Base-by-base conservation (phyloP, 208 protist genomes). In the Balamuthia mandrillaris region DNA sequence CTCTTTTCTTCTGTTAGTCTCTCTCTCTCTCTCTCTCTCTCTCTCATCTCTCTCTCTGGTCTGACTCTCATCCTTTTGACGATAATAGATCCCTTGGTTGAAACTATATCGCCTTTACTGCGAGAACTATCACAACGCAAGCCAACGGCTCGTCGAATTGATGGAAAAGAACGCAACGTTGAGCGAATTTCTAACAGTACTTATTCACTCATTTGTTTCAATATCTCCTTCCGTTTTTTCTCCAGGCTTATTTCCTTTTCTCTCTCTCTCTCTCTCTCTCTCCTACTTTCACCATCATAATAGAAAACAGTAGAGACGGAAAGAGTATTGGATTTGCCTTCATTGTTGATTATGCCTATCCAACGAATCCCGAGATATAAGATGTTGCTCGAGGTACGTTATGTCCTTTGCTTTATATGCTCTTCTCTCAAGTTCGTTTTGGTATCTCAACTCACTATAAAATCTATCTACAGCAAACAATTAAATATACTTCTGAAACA, bases 271-370 rank as follows among this genome's bases (percentile, higher is more conserved):
- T n/a, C n/a, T n/a, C n/a, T n/a, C n/a, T n/a, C n/a, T n/a, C n/a
- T n/a, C n/a, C n/a, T n/a, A n/a, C n/a, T n/a, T 27, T 58, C 68
- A 70, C 68, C 16, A 16, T 16, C 29, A 12, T 78, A 14, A n/a
- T 51, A 45, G 49, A 81, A 37, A 52, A 37, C 45, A 45, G 41
- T 63, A 63, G 47, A 81, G 9, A 81, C 72, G 27, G 60, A 81
- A 41, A 81, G 60, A n/a, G 24, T 81, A 5, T 60, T 81, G 72
- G 72, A 81, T 60, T 27, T 81, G 72, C 72, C 72, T 14, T 81
- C 72, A n/a, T 33, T 81, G 42, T 49, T 81, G 45, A 81, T 81
- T 37, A 81, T 81, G 72, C 72, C 72, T 49, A 81, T 81, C 51
- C 72, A 81, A 37, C 72, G 72, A 41, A 81, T 81, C 35, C 72